Conservation (phyloP, 1,139 yeast genomes). For the Zhuliangozyma blackwelliae region DNA sequence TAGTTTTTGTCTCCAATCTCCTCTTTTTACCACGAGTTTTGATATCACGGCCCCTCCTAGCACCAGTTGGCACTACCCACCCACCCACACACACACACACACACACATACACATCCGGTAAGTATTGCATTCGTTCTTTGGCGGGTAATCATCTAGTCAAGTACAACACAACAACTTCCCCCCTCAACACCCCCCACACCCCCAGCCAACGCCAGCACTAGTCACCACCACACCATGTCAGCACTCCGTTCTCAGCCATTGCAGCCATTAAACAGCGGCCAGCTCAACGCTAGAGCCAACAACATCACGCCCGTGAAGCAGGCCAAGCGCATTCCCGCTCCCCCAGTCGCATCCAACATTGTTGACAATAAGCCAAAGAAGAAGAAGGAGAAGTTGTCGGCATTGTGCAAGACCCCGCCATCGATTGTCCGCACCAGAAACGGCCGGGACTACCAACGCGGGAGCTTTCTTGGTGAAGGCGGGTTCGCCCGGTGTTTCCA, state of each 20-base stretch:
- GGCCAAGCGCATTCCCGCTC: slow-evolving; percentile 21
- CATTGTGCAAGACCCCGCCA: slow-evolving; percentile 93
- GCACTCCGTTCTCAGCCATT: slow-evolving; percentile 40
- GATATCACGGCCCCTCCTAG: too few species aligned
- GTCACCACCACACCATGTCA: slow-evolving; percentile 21
- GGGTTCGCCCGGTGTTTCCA: slow-evolving; percentile 99
- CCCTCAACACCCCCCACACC: too few species aligned
- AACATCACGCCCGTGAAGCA: slow-evolving; percentile 43
- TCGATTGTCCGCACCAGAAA: slow-evolving; percentile 81
- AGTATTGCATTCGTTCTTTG: too few species aligned
- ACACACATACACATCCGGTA: too few species aligned
- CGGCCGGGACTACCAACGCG: slow-evolving; percentile 89
- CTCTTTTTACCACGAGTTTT: too few species aligned
- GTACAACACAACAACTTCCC: too few species aligned
- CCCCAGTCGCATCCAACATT: too few species aligned
- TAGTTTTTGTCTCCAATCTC: too few species aligned
- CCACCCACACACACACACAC: too few species aligned
- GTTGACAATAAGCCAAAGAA: slow-evolving; percentile 37
- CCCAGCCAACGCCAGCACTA: too few species aligned
- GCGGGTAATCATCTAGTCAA: too few species aligned
- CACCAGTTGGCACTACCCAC: too few species aligned
- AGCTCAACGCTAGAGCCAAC: slow-evolving; percentile 34
- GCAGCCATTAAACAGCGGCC: slow-evolving; percentile 46
- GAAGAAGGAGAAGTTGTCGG: slow-evolving; percentile 81
- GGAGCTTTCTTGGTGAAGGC: slow-evolving; percentile 92